phyloP scores from a whole-genome alignment of 169 alveolate species.

The Plasmodium reichenowi region DNA sequence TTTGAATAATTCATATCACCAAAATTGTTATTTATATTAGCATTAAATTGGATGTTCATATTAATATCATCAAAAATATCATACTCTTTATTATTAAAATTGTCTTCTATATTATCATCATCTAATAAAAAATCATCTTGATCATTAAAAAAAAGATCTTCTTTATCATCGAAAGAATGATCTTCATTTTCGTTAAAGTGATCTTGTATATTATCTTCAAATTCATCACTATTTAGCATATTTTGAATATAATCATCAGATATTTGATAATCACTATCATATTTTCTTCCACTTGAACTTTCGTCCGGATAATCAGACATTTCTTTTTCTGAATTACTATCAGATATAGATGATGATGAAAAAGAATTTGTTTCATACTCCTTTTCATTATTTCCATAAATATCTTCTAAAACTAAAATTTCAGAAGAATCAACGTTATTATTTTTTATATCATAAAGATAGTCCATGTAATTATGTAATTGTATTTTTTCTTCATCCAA shows the following conservation, averaged over 20 bases:
- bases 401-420: constrained; percentile 62
- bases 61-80: constrained; percentile 7
- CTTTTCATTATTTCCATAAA: constrained; percentile 36
- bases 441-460: constrained; percentile 56
- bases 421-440: constrained; percentile 48
- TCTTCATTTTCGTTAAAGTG: background rate
- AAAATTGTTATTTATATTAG: background rate
- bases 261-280: background rate
- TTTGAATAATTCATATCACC: background rate
- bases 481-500: constrained; percentile 62
- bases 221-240: background rate
- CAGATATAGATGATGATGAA: constrained; percentile 35
- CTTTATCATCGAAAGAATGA: background rate
- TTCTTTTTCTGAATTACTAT: constrained; percentile 51
- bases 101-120: constrained; percentile 4
- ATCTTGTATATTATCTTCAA: background rate
- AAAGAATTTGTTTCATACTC: constrained; percentile 58
- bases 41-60: background rate
- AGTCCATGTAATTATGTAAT: constrained; percentile 50
- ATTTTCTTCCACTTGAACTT: constrained; percentile 21
- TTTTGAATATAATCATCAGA: no score
- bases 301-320: constrained; percentile 76
- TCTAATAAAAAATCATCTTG: constrained; percentile 15
- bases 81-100: background rate
- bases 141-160: background rate